Percentiles rank a stretch among this genome's conserved stretches.
Evolutionary conservation across 805 yeast species (phyloP).

Genomic region (fission yeast (Schizosaccharomyces pombe)): DNA sequence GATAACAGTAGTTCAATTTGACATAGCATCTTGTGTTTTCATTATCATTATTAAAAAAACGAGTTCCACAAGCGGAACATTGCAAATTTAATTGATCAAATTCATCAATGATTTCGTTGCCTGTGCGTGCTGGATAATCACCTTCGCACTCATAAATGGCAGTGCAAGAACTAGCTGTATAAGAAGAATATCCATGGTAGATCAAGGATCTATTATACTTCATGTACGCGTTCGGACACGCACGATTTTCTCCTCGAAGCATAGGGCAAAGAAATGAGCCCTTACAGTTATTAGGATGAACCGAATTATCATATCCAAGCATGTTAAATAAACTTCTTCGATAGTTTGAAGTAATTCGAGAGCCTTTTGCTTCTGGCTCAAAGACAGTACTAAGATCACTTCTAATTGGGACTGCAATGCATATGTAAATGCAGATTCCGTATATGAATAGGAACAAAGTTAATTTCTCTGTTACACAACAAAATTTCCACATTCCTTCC

Average conservation of each 20-base stretch:
- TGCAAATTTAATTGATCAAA: neutral
- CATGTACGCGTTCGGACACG: neutral
- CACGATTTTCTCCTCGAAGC: neutral
- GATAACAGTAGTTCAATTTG: neutral
- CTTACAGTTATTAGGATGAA: neutral
- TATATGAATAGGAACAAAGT: too few species aligned
- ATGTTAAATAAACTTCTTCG: neutral
- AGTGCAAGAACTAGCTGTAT: neutral
- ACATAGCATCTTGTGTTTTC: neutral
- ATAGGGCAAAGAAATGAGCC: neutral
- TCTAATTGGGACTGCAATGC: too few species aligned
- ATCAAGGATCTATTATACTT: neutral
- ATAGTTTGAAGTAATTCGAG: neutral
- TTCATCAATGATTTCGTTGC: neutral
- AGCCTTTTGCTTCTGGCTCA: too few species aligned
- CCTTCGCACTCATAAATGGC: neutral
- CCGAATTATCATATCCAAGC: neutral
- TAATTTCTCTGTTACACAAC: too few species aligned
- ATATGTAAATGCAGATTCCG: too few species aligned
- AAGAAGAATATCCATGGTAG: neutral
- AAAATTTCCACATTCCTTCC: too few species aligned
- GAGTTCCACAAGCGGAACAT: neutral
- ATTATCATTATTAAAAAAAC: neutral
- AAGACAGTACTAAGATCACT: too few species aligned
- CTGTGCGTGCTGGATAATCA: neutral